These are phyloP conservation scores for Microcera coccophila DNA, from an alignment of 2,329 filamentous ascomycete species.

Conservation along the genomic window DNA sequence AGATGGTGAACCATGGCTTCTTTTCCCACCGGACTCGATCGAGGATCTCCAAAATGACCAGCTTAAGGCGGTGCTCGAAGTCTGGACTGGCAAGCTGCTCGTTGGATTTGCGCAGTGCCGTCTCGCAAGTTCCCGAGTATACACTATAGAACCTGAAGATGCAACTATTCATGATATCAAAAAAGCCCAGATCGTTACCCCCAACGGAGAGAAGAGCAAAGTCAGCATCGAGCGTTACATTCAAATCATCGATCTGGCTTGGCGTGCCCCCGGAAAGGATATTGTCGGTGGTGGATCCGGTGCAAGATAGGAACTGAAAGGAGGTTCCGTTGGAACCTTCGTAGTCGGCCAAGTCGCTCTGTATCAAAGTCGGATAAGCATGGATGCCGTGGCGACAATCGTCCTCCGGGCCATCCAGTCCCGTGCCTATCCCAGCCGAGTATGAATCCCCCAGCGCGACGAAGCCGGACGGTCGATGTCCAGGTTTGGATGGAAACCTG, in stretches of 20 bases:
- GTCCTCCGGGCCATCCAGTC: constrained; percentile 37
- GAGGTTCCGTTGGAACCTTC: constrained; percentile 26
- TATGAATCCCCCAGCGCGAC: constrained; percentile 46
- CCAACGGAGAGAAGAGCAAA: constrained; percentile 47
- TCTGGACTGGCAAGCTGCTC: constrained; percentile 31
- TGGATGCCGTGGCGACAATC: constrained; percentile 41
- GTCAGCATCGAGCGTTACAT: constrained; percentile 35
- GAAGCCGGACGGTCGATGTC: constrained; percentile 30
- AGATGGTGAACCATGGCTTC: constrained; percentile 39
- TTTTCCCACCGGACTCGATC: constrained; percentile 43
- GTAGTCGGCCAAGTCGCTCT: constrained; percentile 32
- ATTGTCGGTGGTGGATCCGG: constrained; percentile 41
- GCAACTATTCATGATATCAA: constrained; percentile 48
- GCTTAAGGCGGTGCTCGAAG: constrained; percentile 38
- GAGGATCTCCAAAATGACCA: constrained; percentile 42
- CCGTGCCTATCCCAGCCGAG: constrained; percentile 46
- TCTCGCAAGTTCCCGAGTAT: constrained; percentile 44
- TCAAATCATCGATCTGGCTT: constrained; percentile 42
- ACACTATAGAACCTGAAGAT: constrained; percentile 48
- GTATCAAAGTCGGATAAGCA: constrained; percentile 41
- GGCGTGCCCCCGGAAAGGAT: constrained; percentile 34
- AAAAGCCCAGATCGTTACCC: constrained; percentile 49
- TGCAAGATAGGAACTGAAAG: constrained; percentile 47
- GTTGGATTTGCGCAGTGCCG: constrained; percentile 35
- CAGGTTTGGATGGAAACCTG: constrained; percentile 10